phyloP scores from a whole-genome alignment of 169 alveolate species.

The Plasmodium knowlesi region DNA sequence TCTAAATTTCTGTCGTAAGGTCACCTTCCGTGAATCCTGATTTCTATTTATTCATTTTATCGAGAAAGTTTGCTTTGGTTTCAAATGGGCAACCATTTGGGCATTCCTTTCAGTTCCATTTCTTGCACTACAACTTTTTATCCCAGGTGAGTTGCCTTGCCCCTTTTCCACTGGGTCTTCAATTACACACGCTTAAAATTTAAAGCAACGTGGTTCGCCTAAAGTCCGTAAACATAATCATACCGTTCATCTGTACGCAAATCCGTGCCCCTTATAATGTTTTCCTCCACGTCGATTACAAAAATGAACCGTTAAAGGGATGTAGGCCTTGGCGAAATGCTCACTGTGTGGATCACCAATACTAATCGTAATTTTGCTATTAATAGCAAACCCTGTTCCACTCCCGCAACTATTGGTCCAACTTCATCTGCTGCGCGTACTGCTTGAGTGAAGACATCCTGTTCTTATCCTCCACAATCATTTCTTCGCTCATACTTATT shows the following conservation, averaged over 20 bases:
- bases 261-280: background rate
- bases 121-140: background rate
- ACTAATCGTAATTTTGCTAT: background rate
- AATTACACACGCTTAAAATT: background rate
- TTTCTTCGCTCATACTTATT: slow-evolving; percentile 37
- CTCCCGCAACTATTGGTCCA: background rate
- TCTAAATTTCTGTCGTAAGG: background rate
- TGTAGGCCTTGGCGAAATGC: background rate
- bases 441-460: slow-evolving; percentile 32
- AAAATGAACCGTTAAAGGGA: background rate
- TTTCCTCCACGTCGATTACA: background rate
- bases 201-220: background rate
- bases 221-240: background rate
- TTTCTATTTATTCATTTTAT: background rate
- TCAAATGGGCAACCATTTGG: background rate
- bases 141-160: background rate
- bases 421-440: slow-evolving; percentile 16
- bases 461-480: slow-evolving; percentile 41
- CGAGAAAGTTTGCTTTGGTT: background rate
- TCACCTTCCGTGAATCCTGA: background rate
- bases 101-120: background rate
- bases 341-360: background rate
- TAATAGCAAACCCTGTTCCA: background rate
- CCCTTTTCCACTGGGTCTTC: background rate
- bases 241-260: background rate